Conservation (phyloP, 805 yeast species). For the Candida jianshihensis region DNA sequence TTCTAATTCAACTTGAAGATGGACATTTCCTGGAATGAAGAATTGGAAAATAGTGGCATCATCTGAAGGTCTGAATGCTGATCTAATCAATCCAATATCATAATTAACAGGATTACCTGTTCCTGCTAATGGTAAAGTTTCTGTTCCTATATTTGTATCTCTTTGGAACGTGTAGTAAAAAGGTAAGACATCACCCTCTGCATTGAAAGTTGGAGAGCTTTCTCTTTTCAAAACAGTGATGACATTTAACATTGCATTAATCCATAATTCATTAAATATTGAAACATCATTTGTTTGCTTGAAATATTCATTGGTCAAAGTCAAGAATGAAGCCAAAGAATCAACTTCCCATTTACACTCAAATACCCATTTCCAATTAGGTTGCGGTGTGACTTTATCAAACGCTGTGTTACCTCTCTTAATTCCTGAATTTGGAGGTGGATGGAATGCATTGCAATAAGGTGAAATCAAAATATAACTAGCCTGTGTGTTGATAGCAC, state of each 20-base stretch:
- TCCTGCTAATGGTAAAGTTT: conserved; percentile 73
- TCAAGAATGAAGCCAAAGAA: conserved; percentile 75
- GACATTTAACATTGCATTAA: conserved; percentile 46
- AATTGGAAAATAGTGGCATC: conserved; percentile 78
- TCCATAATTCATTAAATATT: conserved; percentile 44
- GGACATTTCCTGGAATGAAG: conserved; percentile 83
- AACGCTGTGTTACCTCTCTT: conserved; percentile 42
- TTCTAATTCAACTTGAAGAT: conserved; percentile 56
- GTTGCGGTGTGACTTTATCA: conserved; percentile 64
- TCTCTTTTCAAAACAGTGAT: conserved; percentile 52
- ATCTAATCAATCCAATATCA: conserved; percentile 65
- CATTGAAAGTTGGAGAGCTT: conserved; percentile 51
- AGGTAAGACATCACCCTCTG: conserved; percentile 31
- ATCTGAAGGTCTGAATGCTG: conserved; percentile 85
- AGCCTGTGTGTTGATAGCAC: conserved; percentile 80
- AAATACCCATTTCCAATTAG: conserved; percentile 66
- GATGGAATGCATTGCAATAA: conserved; percentile 89
- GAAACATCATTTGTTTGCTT: conserved; percentile 44
- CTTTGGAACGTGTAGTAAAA: conserved; percentile 66
- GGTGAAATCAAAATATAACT: conserved; percentile 55
- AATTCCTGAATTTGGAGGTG: conserved; percentile 47
- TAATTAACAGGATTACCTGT: conserved; percentile 77
- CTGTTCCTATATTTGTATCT: conserved; percentile 68
- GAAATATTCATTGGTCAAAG: conserved; percentile 65
- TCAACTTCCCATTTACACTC: conserved; percentile 91